Evolutionary conservation across 2,329 filamentous ascomycete species (phyloP), one percentile per base, ranked within the genome.

Genomic region (Dryadomyces quercivorus): DNA sequence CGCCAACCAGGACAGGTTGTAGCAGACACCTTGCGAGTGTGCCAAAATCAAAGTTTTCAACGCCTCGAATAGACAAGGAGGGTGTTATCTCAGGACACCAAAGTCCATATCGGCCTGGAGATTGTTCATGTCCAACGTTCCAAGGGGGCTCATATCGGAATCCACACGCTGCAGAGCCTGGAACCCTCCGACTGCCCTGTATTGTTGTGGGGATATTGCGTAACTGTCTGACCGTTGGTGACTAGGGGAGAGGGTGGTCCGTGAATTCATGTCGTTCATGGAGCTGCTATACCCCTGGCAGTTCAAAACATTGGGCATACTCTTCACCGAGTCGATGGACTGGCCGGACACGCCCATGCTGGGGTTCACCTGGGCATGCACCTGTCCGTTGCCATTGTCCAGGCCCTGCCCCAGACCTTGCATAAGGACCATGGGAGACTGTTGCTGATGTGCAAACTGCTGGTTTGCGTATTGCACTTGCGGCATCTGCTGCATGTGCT

Each of bases 161-260:
- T 69, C 72, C 12, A 69, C 67, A 43, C 75, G 66, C 55, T 76
- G 75, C 2, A 78, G 60, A 1, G 71, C 69, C 26, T 78, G 75
- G 51, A 77, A 79, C 51, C 77, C 74, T 3, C 69, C 72, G 0
- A 75, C 70, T 1, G 73, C 73, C 49, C 70, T 67, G 55, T 75
- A 64, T 18, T 69, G 68, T 22, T 68, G 69, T 5, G 65, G 62
- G 18, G 65, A 60, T 51, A 73, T 65, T 40, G 68, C 66, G 45
- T 70, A 75, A 51, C 69, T 73, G 40, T 67, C 70, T 1, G 67
- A 55, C 21, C 72, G 65, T 46, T 71, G 36, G 69, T 2, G 66
- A 63, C 18, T 65, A 63, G 31, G 67, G 67, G 7, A 69, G 64
- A 31, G 65, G 60, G 53, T 71, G 60, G 53, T 2, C 12, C 63